phyloP scores from a whole-genome alignment of 768 basidiomycete genomes.

The Coprinopsis strossmayeri region DNA sequence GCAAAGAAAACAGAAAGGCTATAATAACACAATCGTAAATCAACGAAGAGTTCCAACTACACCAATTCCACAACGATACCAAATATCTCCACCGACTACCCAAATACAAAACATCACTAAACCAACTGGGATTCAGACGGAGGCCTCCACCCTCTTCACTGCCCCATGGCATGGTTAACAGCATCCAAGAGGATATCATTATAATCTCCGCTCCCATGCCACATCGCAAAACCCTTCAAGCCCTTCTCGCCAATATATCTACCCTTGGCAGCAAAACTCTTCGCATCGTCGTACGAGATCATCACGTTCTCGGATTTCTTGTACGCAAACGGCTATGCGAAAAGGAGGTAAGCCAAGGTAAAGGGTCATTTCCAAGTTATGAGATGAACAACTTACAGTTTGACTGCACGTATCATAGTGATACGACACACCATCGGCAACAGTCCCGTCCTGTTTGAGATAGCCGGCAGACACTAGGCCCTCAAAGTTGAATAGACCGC shows the following conservation, averaged over 20 bases:
- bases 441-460: conserved; percentile 30
- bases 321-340: conserved; percentile 55
- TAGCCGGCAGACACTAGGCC: conserved; percentile 45
- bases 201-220: conserved; percentile 28
- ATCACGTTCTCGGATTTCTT: conserved; percentile 40
- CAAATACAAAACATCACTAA: no score
- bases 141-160: no score
- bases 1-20: no score
- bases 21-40: no score
- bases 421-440: conserved; percentile 38
- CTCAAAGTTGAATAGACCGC: conserved; percentile 51
- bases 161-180: background rate
- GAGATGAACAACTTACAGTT: conserved; percentile 43
- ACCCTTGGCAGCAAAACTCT: conserved; percentile 47
- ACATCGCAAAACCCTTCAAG: conserved; percentile 56
- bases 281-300: conserved; percentile 59
- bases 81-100: no score
- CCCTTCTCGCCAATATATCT: conserved; percentile 40
- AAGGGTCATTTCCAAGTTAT: background rate
- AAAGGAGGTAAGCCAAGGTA: background rate
- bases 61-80: no score
- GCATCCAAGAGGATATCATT: background rate
- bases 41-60: no score
- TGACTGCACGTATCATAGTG: conserved; percentile 56
- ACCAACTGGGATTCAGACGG: no score